Evolutionary conservation across 176 grass and related monocot genomes (phyloP), one percentile per base, ranked within the genome.

Genomic region (Tuctoria greenei): DNA sequence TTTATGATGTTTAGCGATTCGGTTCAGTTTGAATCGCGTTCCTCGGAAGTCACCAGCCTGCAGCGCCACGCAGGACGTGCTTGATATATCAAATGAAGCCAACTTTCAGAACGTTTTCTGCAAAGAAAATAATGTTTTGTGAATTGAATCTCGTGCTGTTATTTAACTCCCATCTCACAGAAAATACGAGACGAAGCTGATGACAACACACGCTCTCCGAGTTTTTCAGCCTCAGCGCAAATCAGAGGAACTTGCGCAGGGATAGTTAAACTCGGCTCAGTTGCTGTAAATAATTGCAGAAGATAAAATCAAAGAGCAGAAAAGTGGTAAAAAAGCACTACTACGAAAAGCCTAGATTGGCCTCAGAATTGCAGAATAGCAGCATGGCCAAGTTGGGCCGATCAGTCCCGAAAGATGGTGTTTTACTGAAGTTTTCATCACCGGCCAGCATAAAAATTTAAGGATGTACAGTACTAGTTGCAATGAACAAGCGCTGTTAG

Each of bases 141-240:
- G 5, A 3, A 65, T 20, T 0, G 8, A 55, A 88, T 88, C 1
- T 92, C 15, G 54, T 83, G 90, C 26, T 69, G 76, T 83, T 71
- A 86, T 88, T 92, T 88, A 86, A 88, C 90, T 83, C 78, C 74
- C 46, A 85, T 82, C 82, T 49, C 75, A 72, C 28, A 6, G 66
- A 0, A 59, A 21, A 26, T n/a, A 12, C 49, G 65, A 92, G 75
- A 85, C 61, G 28, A 86, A 86, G 86, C 79, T 88, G 86, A 92
- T 92, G 85, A 66, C 85, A 86, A 86, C 82, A 88, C 82, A 55
- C 0, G 16, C 59, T 92, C 4, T 85, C 0, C 67, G 76, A 85
- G 82, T 63, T 80, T 67, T 79, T 88, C 82, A 86, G 90, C 79
- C 79, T 76, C 60, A 44, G 17, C 24, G 17, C 79, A 61, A 67